Conservation (phyloP, 2,329 filamentous ascomycete genomes). For the Fusarium sp. region DNA sequence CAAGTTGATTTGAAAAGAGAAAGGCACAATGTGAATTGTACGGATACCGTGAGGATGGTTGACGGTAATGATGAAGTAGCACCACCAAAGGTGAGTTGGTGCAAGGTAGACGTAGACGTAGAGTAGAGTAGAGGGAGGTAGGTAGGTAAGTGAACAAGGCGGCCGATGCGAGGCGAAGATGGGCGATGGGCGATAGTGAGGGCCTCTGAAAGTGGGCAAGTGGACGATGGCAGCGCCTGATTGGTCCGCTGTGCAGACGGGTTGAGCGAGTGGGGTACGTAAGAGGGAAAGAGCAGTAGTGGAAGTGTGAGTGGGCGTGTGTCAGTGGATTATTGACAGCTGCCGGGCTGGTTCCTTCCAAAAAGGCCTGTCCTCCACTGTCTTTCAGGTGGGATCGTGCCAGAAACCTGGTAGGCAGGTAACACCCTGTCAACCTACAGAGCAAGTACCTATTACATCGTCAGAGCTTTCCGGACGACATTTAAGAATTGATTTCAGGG, state of each 20-base stretch:
- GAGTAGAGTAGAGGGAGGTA: constrained; percentile 28
- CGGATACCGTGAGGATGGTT: constrained; percentile 18
- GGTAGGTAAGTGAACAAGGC: constrained; percentile 39
- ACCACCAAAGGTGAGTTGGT: constrained; percentile 35
- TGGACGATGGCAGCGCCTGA: constrained; percentile 14
- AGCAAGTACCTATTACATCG: neutral
- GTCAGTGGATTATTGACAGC: constrained; percentile 45
- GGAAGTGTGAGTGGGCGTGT: constrained; percentile 43
- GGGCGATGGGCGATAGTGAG: constrained; percentile 44
- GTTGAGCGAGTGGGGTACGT: constrained; percentile 37
- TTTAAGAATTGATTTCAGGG: neutral
- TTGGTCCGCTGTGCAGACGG: constrained; percentile 12
- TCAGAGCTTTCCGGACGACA: neutral
- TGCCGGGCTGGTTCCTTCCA: constrained; percentile 44
- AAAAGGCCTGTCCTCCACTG: constrained; percentile 41
- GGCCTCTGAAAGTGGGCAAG: constrained; percentile 42
- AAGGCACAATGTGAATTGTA: constrained; percentile 27
- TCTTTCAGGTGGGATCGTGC: constrained; percentile 45
- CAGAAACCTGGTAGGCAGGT: constrained; percentile 41
- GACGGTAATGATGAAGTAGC: constrained; percentile 40
- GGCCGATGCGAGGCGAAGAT: constrained; percentile 44
- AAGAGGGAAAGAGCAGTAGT: constrained; percentile 36
- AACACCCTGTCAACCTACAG: constrained; percentile 29
- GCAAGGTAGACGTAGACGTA: constrained; percentile 33
- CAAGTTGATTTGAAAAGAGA: constrained; percentile 17